Evolutionary conservation across 2,329 filamentous ascomycete species (phyloP).

Genomic region (Rutstroemia sydowiana): DNA sequence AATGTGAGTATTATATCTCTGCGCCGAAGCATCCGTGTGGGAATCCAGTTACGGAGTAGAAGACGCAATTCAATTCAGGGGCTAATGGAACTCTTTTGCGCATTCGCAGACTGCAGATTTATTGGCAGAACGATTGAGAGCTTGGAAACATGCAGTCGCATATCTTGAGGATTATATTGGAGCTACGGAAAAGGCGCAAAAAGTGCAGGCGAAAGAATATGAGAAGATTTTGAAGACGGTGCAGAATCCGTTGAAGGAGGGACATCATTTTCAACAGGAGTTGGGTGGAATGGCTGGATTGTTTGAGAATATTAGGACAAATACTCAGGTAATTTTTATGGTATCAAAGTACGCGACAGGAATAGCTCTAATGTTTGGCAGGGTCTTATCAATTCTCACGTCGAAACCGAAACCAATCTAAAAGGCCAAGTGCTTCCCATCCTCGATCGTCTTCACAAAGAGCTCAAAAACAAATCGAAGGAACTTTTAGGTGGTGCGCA

Average conservation of each 20-base stretch:
- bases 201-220: constrained; percentile 83
- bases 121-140: constrained; percentile 78
- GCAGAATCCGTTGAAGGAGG: constrained; percentile 76
- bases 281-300: constrained; percentile 82
- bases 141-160: constrained; percentile 90
- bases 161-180: constrained; percentile 87
- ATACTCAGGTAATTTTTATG: constrained; percentile 59
- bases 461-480: constrained; percentile 95
- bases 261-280: constrained; percentile 85
- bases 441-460: constrained; percentile 83
- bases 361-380: constrained; percentile 31
- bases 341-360: neutral
- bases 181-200: constrained; percentile 80
- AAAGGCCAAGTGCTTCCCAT: constrained; percentile 81
- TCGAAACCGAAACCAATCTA: constrained; percentile 85
- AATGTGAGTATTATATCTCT: constrained; percentile 21
- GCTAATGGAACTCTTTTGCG: neutral
- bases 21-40: constrained; percentile 5
- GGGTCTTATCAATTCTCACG: constrained; percentile 79
- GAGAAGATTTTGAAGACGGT: constrained; percentile 93
- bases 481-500: constrained; percentile 74
- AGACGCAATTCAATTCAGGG: too few species aligned
- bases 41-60: too few species aligned
- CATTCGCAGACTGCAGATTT: constrained; percentile 66
- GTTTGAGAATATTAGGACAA: constrained; percentile 89